Percentiles rank a stretch among this genome's conserved stretches.
phyloP scores from a whole-genome alignment of 306 rosid species.

The Dicorynia guianensis region DNA sequence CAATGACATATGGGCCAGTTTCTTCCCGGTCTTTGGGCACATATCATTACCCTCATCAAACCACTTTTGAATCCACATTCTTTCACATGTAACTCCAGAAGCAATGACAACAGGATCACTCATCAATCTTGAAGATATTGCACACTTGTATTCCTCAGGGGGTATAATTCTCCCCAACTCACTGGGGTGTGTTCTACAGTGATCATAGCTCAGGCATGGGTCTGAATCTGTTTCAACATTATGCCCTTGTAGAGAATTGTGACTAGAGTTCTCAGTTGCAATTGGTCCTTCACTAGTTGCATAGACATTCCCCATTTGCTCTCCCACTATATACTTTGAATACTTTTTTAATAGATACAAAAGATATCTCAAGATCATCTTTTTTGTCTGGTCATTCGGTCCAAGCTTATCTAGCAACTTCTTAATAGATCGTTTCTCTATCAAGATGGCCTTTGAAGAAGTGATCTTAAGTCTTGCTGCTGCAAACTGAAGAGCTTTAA shows the following conservation, averaged over 20 bases:
- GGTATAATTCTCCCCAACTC: slow-evolving; percentile 52
- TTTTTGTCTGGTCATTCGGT: slow-evolving; percentile 52
- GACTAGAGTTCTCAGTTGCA: slow-evolving; percentile 43
- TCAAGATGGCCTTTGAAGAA: slow-evolving; percentile 57
- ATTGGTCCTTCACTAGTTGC: slow-evolving; percentile 40
- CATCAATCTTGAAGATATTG: slow-evolving; percentile 81
- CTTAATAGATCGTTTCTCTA: slow-evolving; percentile 72
- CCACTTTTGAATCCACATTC: slow-evolving; percentile 89
- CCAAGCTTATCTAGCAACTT: slow-evolving; percentile 57
- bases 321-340: slow-evolving; percentile 47
- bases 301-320: slow-evolving; percentile 47
- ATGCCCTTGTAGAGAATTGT: slow-evolving; percentile 38
- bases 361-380: slow-evolving; percentile 65
- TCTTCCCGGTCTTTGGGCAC: slow-evolving; percentile 68
- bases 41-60: slow-evolving; percentile 74
- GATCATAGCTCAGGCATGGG: slow-evolving; percentile 24
- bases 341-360: slow-evolving; percentile 61
- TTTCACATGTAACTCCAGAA: slow-evolving; percentile 82
- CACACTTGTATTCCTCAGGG: slow-evolving; percentile 74
- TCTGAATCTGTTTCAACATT: slow-evolving; percentile 44
- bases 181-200: slow-evolving; percentile 39
- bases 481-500: slow-evolving; percentile 66
- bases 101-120: slow-evolving; percentile 85
- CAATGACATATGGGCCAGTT: slow-evolving; percentile 53
- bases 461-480: slow-evolving; percentile 67